phyloP scores from a whole-genome alignment of 192 early-diverging fungal species.

The Podila epicladia region DNA sequence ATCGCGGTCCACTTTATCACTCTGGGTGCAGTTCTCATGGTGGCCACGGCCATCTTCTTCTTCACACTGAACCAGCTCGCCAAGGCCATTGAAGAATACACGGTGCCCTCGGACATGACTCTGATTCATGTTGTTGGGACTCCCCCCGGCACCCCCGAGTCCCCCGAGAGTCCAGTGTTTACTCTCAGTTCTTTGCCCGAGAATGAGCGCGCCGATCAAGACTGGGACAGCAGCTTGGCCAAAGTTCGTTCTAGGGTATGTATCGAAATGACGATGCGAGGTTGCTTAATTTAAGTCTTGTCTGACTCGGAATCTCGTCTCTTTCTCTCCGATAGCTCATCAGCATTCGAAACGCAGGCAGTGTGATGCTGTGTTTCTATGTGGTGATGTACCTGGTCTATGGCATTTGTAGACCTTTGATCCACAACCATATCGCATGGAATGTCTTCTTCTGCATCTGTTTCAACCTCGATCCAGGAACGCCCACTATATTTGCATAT shows the following conservation, averaged over 20 bases:
- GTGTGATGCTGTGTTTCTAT: conserved; percentile 40
- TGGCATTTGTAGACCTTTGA: conserved; percentile 35
- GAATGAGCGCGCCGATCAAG: conserved; percentile 25
- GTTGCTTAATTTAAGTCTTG: neutral
- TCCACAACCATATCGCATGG: conserved; percentile 32
- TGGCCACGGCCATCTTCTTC: conserved; percentile 33
- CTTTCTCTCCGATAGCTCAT: conserved; percentile 23
- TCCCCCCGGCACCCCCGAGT: conserved; percentile 1
- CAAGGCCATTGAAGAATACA: conserved; percentile 42
- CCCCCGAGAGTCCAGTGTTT: conserved; percentile 8
- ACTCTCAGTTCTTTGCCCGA: conserved; percentile 31
- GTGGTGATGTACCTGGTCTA: conserved; percentile 35
- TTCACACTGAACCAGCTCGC: conserved; percentile 38
- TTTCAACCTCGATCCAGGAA: conserved; percentile 48
- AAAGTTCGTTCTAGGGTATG: conserved; percentile 42
- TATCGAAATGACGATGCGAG: neutral
- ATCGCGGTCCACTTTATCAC: conserved; percentile 43
- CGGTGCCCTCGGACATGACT: conserved; percentile 38
- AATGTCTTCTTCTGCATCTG: conserved; percentile 41
- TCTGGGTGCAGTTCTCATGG: conserved; percentile 24
- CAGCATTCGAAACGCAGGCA: conserved; percentile 51
- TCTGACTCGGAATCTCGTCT: neutral
- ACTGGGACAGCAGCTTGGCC: conserved; percentile 29
- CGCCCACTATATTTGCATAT: conserved; percentile 44
- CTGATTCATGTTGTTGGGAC: conserved; percentile 12